A percentile compares a stretch with the other conserved stretches of the same genome.
Conservation (phyloP, 257 asterid species). For the Mentha longifolia region DNA sequence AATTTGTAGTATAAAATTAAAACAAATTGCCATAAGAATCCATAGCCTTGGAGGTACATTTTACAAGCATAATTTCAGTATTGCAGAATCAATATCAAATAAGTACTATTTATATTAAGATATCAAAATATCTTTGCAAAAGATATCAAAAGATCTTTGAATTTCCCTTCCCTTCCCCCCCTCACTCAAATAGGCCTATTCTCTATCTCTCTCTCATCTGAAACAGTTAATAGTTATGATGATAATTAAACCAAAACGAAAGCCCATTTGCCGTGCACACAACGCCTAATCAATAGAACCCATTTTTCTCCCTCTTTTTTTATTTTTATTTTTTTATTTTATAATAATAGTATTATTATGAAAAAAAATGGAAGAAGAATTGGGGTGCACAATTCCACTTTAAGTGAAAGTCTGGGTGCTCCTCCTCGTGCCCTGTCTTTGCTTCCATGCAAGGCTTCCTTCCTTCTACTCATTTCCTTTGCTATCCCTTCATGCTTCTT, state of each 20-base stretch:
- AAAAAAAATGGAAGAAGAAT: neutral
- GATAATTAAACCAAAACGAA: neutral
- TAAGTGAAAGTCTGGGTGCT: constrained; percentile 22
- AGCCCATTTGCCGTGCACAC: constrained; percentile 27
- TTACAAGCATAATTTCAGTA: neutral
- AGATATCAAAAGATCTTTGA: neutral
- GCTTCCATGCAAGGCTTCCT: constrained; percentile 66
- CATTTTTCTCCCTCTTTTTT: neutral
- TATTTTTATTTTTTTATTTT: neutral
- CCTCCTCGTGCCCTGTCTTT: constrained; percentile 47
- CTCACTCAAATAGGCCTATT: neutral
- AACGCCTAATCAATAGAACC: constrained; percentile 28
- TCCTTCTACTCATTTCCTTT: constrained; percentile 27
- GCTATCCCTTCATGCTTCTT: constrained; percentile 3
- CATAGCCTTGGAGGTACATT: neutral
- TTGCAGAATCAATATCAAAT: neutral
- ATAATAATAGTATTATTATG: no score
- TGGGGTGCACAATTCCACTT: constrained; percentile 8
- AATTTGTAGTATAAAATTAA: no score
- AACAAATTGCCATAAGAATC: no score
- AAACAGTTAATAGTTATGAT: no score
- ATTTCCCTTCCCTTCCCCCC: neutral
- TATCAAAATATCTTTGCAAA: neutral
- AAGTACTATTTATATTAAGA: neutral
- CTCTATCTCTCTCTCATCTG: neutral